These are phyloP conservation scores for Pseudofabraea citricarpa DNA, from an alignment of 2,329 filamentous ascomycete genomes.

Conservation along the genomic window DNA sequence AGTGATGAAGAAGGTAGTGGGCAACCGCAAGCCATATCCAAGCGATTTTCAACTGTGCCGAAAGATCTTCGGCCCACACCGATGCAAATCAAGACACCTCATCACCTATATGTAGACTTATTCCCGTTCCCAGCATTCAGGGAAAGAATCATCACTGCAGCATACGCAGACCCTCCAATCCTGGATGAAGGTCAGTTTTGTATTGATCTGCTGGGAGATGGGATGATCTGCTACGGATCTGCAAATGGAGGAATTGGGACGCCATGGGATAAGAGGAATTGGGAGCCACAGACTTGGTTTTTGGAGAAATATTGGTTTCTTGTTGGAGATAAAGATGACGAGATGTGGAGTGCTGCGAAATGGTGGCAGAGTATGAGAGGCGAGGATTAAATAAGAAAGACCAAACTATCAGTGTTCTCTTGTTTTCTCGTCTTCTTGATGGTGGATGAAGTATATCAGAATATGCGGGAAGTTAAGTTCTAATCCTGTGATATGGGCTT, in stretches of 20 bases:
- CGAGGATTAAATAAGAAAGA: not conserved
- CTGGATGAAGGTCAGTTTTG: constrained; percentile 33
- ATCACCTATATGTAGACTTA: constrained; percentile 19
- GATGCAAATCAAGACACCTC: not conserved
- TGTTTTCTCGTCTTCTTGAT: too few species aligned
- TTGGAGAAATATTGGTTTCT: constrained; percentile 35
- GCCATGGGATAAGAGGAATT: constrained; percentile 40
- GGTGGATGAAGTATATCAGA: too few species aligned
- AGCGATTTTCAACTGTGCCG: not conserved
- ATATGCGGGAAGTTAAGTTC: too few species aligned
- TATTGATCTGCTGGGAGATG: constrained; percentile 30
- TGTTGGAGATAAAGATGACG: constrained; percentile 31
- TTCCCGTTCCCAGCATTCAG: constrained; percentile 30
- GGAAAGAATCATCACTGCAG: constrained; percentile 23
- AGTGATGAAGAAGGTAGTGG: not conserved
- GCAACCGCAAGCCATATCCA: not conserved
- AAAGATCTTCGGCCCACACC: not conserved
- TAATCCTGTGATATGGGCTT: too few species aligned
- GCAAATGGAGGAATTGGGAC: constrained; percentile 30
- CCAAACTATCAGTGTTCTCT: too few species aligned
- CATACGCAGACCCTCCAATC: constrained; percentile 20
- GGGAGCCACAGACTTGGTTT: constrained; percentile 40
- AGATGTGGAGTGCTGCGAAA: constrained; percentile 29
- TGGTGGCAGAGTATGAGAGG: constrained; percentile 27
- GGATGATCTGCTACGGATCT: constrained; percentile 34